These are phyloP conservation scores for Darksidea phi DNA, from an alignment of 495 filamentous ascomycete species.

Conservation along the genomic window DNA sequence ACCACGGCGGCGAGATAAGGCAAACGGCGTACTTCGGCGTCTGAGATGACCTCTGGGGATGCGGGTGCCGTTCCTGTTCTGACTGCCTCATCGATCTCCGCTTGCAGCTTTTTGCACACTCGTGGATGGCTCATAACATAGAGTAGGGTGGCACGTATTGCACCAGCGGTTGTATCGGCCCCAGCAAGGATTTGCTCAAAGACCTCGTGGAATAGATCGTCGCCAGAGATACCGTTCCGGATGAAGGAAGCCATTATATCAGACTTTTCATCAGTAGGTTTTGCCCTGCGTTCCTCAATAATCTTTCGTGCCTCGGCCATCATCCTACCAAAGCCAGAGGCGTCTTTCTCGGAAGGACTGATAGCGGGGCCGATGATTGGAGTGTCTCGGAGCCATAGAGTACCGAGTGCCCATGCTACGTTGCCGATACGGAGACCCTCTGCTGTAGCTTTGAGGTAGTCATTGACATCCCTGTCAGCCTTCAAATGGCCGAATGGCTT, in stretches of 20 bases:
- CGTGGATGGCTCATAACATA: conserved; percentile 30
- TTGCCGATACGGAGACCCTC: conserved; percentile 33
- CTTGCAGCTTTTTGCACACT: conserved; percentile 29
- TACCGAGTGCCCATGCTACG: conserved; percentile 18
- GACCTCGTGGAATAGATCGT: conserved; percentile 41
- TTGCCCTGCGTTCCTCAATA: conserved; percentile 11
- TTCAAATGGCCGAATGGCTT: conserved; percentile 46
- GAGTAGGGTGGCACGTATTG: conserved; percentile 29
- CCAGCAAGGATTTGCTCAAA: conserved; percentile 40
- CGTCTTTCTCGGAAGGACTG: conserved; percentile 29
- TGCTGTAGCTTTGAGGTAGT: conserved; percentile 48
- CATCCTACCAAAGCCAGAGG: conserved; percentile 29
- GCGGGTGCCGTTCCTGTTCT: conserved; percentile 17
- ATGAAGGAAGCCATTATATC: conserved; percentile 47
- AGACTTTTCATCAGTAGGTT: conserved; percentile 31
- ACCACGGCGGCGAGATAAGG: conserved; percentile 31
- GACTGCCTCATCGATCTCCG: conserved; percentile 32
- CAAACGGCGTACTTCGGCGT: conserved; percentile 22
- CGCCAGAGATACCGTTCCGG: conserved; percentile 42
- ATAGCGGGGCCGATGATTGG: conserved; percentile 27
- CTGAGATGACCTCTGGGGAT: conserved; percentile 17
- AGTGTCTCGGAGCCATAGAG: conserved; percentile 22
- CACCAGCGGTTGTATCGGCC: conserved; percentile 29
- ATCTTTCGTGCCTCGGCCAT: conserved; percentile 23
- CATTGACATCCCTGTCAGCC: conserved; percentile 51